Percentiles rank a stretch among this genome's conserved stretches.
phyloP scores from a whole-genome alignment of 345 rosid genomes.

The Eucalyptus brandiana region DNA sequence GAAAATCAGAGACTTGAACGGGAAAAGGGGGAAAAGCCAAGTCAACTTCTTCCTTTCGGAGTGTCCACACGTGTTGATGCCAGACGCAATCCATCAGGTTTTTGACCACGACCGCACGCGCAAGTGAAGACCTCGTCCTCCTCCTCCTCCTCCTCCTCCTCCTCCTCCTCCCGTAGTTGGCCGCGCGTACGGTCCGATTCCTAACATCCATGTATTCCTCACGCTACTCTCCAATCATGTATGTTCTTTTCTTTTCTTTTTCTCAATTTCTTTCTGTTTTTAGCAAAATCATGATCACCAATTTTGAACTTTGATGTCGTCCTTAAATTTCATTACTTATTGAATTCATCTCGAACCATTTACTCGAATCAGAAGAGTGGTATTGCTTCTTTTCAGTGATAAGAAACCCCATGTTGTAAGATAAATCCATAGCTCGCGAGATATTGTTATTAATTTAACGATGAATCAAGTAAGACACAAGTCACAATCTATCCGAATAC shows the following conservation, averaged over 20 bases:
- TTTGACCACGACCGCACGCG: not conserved
- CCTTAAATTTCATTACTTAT: not conserved
- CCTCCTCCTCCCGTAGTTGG: not conserved
- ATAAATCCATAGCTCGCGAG: fast-evolving
- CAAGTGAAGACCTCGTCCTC: not conserved
- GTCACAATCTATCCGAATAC: not conserved
- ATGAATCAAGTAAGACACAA: not conserved
- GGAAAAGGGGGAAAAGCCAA: not conserved
- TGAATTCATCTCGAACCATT: not conserved
- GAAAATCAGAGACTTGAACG: not conserved
- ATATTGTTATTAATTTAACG: not conserved
- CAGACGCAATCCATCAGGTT: not conserved
- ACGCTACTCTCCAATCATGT: not conserved
- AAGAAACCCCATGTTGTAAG: fast-evolving
- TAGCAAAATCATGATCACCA: not conserved
- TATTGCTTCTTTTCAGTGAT: no score
- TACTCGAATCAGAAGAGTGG: not conserved
- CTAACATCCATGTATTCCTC: not conserved
- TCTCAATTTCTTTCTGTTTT: not conserved
- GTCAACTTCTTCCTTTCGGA: not conserved
- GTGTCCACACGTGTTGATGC: not conserved
- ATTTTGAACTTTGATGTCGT: not conserved
- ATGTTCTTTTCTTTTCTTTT: no score
- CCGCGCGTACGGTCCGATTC: not conserved
- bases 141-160: not conserved